These are phyloP conservation scores for Nissolia schottii DNA, from an alignment of 306 rosid species.

Conservation along the genomic window DNA sequence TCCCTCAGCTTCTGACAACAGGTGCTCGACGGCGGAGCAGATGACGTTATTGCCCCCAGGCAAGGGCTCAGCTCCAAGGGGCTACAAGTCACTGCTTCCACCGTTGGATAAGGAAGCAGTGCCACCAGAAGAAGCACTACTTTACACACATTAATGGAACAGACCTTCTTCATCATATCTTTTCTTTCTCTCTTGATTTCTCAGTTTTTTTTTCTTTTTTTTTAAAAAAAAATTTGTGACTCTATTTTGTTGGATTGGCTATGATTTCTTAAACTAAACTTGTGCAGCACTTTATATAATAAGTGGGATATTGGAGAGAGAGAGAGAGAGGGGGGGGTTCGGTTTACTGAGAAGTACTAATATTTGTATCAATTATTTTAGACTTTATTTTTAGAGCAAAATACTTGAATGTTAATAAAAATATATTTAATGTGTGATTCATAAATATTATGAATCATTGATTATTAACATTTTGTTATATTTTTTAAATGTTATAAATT, in stretches of 20 bases:
- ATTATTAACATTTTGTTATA: no score
- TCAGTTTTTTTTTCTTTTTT: background rate
- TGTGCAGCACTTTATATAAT: background rate
- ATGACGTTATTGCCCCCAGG: slow-evolving; percentile 11
- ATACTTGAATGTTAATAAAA: no score
- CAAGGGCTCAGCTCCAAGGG: slow-evolving; percentile 39
- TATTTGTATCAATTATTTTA: no score
- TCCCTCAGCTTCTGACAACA: slow-evolving; percentile 54
- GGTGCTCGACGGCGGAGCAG: slow-evolving; percentile 25
- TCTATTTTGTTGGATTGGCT: background rate
- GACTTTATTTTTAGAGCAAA: no score
- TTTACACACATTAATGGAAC: background rate
- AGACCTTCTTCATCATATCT: slow-evolving; percentile 11
- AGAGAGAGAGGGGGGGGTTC: no score
- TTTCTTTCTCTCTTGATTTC: background rate
- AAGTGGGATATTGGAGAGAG: background rate
- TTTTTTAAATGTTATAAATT: no score
- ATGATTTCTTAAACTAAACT: background rate
- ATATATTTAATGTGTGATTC: no score
- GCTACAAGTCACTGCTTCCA: slow-evolving; percentile 42
- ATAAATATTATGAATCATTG: no score
- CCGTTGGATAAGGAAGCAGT: background rate
- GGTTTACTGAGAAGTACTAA: no score
- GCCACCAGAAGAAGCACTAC: background rate
- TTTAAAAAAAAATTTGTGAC: no score